Conservation (phyloP, 2,329 filamentous ascomycete species). For the Botrytis byssoidea region DNA sequence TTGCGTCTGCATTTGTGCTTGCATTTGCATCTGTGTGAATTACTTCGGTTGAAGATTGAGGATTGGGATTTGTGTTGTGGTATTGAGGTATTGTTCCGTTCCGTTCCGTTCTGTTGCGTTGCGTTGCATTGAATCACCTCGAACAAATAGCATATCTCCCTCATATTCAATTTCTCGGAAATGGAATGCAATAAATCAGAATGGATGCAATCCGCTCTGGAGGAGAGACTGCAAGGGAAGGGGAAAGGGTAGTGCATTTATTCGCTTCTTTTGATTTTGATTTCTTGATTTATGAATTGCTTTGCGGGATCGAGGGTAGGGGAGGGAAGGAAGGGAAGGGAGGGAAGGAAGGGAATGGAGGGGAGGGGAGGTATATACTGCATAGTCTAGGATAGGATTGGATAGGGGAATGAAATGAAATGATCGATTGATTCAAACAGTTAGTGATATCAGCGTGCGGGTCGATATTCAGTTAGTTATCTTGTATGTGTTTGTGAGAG, state of each 20-base stretch:
- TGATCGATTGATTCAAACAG: too few species aligned
- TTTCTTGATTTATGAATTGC: background rate
- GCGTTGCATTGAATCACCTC: rapidly evolving
- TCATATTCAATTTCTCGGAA: too few species aligned
- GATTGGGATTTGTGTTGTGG: background rate
- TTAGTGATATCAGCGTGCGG: too few species aligned
- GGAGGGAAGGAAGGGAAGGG: too few species aligned
- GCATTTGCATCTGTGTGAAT: background rate
- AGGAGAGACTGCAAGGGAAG: background rate
- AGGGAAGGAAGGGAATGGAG: too few species aligned
- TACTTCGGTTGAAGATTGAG: background rate
- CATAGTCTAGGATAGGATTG: too few species aligned
- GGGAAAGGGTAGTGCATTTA: background rate
- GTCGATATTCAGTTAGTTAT: too few species aligned
- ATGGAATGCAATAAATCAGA: too few species aligned
- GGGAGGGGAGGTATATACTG: background rate
- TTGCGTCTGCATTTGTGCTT: too few species aligned
- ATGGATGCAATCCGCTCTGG: too few species aligned
- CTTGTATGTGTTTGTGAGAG: too few species aligned
- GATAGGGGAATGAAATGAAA: too few species aligned
- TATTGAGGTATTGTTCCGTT: background rate
- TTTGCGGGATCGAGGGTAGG: background rate
- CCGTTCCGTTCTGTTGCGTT: background rate
- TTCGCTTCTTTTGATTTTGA: background rate
- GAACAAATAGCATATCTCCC: background rate